Base-by-base conservation (phyloP, 108 stramenopile species). In the Cyclostephanos invisitatus region DNA sequence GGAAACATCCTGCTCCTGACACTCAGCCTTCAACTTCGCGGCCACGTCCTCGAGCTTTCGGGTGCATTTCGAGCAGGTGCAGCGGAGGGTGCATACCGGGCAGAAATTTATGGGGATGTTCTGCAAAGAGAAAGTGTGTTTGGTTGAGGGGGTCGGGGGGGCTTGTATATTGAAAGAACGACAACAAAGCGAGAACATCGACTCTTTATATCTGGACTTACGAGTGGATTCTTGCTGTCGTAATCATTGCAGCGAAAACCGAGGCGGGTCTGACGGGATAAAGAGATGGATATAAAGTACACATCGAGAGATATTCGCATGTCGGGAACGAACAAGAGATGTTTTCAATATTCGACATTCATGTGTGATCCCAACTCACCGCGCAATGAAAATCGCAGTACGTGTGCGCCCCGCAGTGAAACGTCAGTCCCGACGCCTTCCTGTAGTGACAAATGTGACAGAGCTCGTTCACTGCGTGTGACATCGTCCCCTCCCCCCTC, bases 381-480 rank as follows among this genome's bases (percentile, higher is more conserved):
- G 74, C 64, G 65, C 84, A 74, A 70, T 93, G 92, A 59, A 42
- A 48, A 12, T 75, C 77, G 68, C 92, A 93, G 55, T 71, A 86
- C 0, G 59, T 28, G 79, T 93, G 92, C 46, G 29, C 59, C 0
- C 81, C 73, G 54, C 92, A 93, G 24, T 76, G 67, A 69, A 93
- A 89, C 12, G 66, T 55, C 40, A 78, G 37, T 1, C 56, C 71
- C n/a, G 68, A 54, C 14, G 74, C 28, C 46, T 74, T 80, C 25
- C 77, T 49, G 54, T 73, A 77, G 37, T 86, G 85, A 62, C 91
- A 92, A 46, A 90, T 77, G 58, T 92, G 91, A 72, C 91, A 92
- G 38, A 69, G 65, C 59, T 60, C 62, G 66, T 86, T 75, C 46
- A 20, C 24, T n/a, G 27, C 35, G 0, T 57, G 36, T 61, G 28